A percentile compares a stretch with the other conserved stretches of the same genome.
Evolutionary conservation across 164 flowering plant species (phyloP).

Genomic region (Macadamia tetraphylla): DNA sequence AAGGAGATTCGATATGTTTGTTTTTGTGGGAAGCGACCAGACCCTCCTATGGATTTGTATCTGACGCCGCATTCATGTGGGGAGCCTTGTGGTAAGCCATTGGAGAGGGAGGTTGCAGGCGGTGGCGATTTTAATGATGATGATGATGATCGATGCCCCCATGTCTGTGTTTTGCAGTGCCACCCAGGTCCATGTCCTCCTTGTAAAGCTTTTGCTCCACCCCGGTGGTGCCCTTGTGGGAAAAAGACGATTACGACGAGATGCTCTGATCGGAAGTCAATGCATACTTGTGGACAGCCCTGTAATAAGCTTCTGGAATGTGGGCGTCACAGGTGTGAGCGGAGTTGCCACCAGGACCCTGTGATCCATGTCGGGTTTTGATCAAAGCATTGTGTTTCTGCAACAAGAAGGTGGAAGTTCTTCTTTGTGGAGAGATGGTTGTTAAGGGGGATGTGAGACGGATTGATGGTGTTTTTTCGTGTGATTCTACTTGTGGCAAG

Average conservation of each 20-base stretch:
- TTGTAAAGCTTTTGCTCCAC: slow-evolving; percentile 92
- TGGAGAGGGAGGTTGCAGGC: slow-evolving; percentile 39
- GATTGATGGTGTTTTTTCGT: slow-evolving; percentile 70
- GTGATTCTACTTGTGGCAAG: slow-evolving; percentile 61
- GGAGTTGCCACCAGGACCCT: slow-evolving; percentile 69
- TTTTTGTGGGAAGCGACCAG: slow-evolving; percentile 79
- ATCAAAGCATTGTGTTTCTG: slow-evolving; percentile 78
- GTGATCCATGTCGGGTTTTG: slow-evolving; percentile 58
- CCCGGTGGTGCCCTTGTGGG: slow-evolving; percentile 78
- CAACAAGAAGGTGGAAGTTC: slow-evolving; percentile 55
- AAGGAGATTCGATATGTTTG: slow-evolving; percentile 81
- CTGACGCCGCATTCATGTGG: slow-evolving; percentile 98
- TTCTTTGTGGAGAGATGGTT: slow-evolving; percentile 72
- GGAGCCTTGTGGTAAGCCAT: slow-evolving; percentile 83
- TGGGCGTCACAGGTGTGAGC: slow-evolving; percentile 74
- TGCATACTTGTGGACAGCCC: slow-evolving; percentile 67
- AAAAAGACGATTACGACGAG: slow-evolving; percentile 69
- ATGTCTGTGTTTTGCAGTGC: slow-evolving; percentile 87
- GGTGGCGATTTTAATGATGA: slow-evolving; percentile 26
- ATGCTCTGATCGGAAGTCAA: slow-evolving; percentile 67
- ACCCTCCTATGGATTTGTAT: slow-evolving; percentile 84
- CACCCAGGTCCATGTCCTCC: slow-evolving; percentile 99
- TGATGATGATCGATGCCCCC: slow-evolving; percentile 56
- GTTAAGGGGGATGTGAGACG: slow-evolving; percentile 66
- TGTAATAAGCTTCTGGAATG: slow-evolving; percentile 80